Evolutionary conservation across 2,329 filamentous ascomycete species (phyloP).

Genomic region (Claviceps sp.): DNA sequence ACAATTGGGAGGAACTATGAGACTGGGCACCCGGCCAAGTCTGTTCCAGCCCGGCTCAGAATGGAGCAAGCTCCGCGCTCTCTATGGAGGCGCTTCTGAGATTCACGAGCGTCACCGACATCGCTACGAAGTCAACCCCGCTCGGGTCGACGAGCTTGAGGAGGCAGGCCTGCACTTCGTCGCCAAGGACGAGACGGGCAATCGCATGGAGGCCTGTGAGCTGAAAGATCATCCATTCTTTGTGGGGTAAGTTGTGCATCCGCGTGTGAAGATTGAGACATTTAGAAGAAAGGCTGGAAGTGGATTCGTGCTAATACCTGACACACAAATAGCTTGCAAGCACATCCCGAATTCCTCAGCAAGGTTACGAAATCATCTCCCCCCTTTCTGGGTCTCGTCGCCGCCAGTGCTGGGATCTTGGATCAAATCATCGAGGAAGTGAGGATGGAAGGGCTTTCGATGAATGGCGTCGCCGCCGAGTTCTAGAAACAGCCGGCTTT

Average conservation of each 20-base stretch:
- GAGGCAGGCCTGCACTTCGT: constrained; percentile 59
- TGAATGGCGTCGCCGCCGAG: neutral
- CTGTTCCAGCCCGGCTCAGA: constrained; percentile 63
- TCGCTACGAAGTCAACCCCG: constrained; percentile 82
- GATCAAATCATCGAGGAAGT: constrained; percentile 21
- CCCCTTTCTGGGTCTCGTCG: constrained; percentile 75
- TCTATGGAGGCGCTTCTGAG: constrained; percentile 49
- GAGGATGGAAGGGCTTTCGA: neutral
- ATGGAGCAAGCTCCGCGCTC: constrained; percentile 62
- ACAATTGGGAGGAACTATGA: constrained; percentile 72
- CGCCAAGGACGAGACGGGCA: constrained; percentile 65
- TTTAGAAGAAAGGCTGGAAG: neutral
- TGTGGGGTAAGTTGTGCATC: constrained; percentile 28
- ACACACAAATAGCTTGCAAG: constrained; percentile 48
- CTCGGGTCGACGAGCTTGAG: constrained; percentile 55
- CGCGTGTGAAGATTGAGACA: neutral
- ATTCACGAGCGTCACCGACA: constrained; percentile 72
- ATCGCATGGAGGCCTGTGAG: constrained; percentile 75
- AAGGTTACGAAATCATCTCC: constrained; percentile 22
- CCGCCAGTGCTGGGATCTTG: constrained; percentile 58
- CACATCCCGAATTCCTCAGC: constrained; percentile 75
- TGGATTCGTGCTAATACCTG: neutral
- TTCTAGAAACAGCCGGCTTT: neutral
- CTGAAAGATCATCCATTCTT: constrained; percentile 74
- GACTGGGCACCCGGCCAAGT: constrained; percentile 61